Percentiles rank a stretch among this genome's conserved stretches.
Evolutionary conservation across 768 basidiomycete species (phyloP).

Genomic region (Boletus vermiculosoides): DNA sequence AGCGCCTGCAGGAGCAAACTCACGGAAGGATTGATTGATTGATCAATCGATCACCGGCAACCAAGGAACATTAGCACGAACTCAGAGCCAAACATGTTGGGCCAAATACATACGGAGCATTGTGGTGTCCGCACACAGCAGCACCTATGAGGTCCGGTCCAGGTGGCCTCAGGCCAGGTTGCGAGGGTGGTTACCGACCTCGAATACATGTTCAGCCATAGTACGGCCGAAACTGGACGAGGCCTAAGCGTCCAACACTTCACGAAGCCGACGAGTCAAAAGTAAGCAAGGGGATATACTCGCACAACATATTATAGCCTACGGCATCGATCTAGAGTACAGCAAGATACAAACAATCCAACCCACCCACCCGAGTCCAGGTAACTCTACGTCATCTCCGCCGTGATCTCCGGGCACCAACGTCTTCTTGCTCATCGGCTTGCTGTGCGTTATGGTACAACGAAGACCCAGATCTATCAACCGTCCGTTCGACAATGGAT

Average conservation of each 20-base stretch:
- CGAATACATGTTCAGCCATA: not conserved
- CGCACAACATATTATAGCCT: slow-evolving; percentile 13
- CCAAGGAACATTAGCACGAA: not conserved
- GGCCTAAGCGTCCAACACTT: too few species aligned
- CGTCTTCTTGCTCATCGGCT: slow-evolving; percentile 8
- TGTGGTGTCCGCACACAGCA: not conserved
- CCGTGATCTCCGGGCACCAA: slow-evolving; percentile 21
- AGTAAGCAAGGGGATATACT: not conserved
- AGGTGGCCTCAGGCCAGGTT: too few species aligned
- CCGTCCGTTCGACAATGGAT: slow-evolving; percentile 81
- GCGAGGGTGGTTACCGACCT: too few species aligned
- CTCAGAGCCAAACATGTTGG: too few species aligned
- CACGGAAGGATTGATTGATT: not conserved
- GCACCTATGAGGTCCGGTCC: too few species aligned
- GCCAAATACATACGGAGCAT: too few species aligned
- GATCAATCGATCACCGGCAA: not conserved
- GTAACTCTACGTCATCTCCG: slow-evolving; percentile 6
- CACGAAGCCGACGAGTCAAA: not conserved
- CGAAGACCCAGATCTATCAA: slow-evolving; percentile 55
- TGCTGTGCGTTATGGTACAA: slow-evolving; percentile 32
- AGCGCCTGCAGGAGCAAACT: not conserved
- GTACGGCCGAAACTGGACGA: not conserved
- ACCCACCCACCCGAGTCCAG: not conserved
- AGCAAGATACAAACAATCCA: not conserved
- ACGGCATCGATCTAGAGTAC: slow-evolving; percentile 8